Base-by-base conservation (phyloP, 768 basidiomycete species). In the Mycena venus region DNA sequence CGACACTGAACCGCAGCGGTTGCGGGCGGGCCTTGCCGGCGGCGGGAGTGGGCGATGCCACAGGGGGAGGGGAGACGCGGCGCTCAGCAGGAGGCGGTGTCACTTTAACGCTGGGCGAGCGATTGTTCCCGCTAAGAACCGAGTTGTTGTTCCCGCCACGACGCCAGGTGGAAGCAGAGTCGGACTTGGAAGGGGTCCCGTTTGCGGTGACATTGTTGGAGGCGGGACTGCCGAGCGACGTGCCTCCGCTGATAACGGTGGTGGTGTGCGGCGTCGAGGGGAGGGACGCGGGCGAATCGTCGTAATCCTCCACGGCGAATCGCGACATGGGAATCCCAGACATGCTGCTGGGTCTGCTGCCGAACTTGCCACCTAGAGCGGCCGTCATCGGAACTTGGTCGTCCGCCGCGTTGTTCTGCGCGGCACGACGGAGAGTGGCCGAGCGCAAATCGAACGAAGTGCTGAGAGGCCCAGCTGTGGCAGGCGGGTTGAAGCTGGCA, bases 361-460 rank as follows among this genome's bases (percentile, higher is more conserved):
- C 94, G 72, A 94, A 95, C 74, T 91, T 91, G 56, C 95, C 95
- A 51, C 91, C 92, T 40, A 95, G 86, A 49, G 91, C 88, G 58
- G 95, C 94, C 32, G 94, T 94, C 95, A 95, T 95, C 53, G 95
- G 94, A 62, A 92, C 87, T 72, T 90, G 90, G 51, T 93, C 92
- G 56, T 92, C 90, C 38, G 80, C 61, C 42, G 79, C 79, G 63
- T 75, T 78, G 75, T 68, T 90, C 80, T 94, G 94, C 77, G 86
- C 91, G 67, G 90, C 88, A 75, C 94, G 92, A 75, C 94, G 93
- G 71, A 89, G 79, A 36, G 90, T 83, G 51, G 87, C 86, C 65
- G 91, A 85, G 68, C 90, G 89, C 32, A 92, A 80, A 82, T 95
- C 94, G 80, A 95, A 95, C 0, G 90, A 85, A 63, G 87, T 87